Evolutionary conservation across 1,284 basidiomycete species (phyloP).

Genomic region (Mycena citricolor): DNA sequence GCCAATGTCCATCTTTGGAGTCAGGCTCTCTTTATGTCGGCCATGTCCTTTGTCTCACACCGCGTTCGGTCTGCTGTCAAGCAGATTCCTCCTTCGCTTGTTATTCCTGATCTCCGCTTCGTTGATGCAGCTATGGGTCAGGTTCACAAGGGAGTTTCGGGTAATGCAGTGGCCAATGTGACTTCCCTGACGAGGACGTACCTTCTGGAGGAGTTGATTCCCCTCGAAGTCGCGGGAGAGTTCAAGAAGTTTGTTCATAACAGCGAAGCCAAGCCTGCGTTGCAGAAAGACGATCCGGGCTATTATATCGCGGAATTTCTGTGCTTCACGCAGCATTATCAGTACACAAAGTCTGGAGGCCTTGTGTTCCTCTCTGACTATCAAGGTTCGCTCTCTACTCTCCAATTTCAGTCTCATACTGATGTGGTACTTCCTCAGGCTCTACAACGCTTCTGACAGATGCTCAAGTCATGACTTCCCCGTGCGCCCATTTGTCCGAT

Average conservation of each 20-base stretch:
- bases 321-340: constrained; percentile 14
- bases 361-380: constrained; percentile 12
- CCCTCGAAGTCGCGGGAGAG: not conserved
- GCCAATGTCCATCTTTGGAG: not conserved
- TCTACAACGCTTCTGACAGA: constrained; percentile 8
- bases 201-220: constrained; percentile 11
- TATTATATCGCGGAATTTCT: constrained; percentile 3
- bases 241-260: constrained; percentile 13
- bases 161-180: no score
- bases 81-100: no score
- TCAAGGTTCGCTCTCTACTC: constrained; percentile 7
- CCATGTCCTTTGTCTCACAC: not conserved
- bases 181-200: no score
- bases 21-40: constrained; percentile 2
- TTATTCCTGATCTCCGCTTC: constrained; percentile 9
- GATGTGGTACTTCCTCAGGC: not conserved
- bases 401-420: not conserved
- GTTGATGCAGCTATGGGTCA: constrained; percentile 8
- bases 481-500: not conserved
- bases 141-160: no score
- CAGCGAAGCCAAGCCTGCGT: not conserved
- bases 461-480: constrained; percentile 14
- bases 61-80: no score
- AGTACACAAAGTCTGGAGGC: constrained; percentile 10
- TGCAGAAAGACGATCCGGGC: not conserved